A percentile compares a stretch with the other conserved stretches of the same genome.
These are phyloP conservation scores for Penicillium sclerotiorum DNA, from an alignment of 2,329 filamentous ascomycete genomes.

Conservation along the genomic window DNA sequence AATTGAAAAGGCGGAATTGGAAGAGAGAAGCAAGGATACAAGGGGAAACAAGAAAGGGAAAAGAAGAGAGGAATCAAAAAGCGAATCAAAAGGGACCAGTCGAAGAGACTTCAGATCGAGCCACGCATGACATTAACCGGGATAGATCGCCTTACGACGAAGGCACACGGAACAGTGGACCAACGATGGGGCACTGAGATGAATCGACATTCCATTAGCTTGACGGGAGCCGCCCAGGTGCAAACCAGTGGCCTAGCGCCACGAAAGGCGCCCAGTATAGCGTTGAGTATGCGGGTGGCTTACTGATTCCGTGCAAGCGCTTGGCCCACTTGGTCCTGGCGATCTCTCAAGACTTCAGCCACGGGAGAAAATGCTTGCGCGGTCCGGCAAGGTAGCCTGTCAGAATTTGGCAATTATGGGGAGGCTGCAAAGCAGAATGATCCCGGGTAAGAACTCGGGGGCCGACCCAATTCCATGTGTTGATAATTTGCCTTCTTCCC, in stretches of 20 bases:
- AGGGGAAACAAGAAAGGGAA: background rate
- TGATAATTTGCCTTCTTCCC: background rate
- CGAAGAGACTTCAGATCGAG: background rate
- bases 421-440: background rate
- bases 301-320: constrained; percentile 14
- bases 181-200: constrained; percentile 3
- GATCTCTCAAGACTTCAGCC: constrained; percentile 4
- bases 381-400: constrained; percentile 9
- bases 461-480: background rate
- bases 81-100: background rate
- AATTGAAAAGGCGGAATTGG: too few species aligned
- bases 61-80: background rate
- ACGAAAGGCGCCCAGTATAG: constrained; percentile 2
- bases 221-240: constrained; percentile 8
- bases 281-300: background rate
- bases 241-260: constrained; percentile 4
- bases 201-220: constrained; percentile 6
- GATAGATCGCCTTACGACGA: constrained; percentile 6
- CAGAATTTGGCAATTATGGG: constrained; percentile 1
- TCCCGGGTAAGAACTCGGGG: background rate
- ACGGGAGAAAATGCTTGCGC: constrained; percentile 1
- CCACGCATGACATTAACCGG: constrained; percentile 5
- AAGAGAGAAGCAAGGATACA: background rate
- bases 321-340: constrained; percentile 11
- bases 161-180: constrained; percentile 1